Evolutionary conservation across 2,329 filamentous ascomycete genomes (phyloP).

Genomic region (Blastomyces percursus): DNA sequence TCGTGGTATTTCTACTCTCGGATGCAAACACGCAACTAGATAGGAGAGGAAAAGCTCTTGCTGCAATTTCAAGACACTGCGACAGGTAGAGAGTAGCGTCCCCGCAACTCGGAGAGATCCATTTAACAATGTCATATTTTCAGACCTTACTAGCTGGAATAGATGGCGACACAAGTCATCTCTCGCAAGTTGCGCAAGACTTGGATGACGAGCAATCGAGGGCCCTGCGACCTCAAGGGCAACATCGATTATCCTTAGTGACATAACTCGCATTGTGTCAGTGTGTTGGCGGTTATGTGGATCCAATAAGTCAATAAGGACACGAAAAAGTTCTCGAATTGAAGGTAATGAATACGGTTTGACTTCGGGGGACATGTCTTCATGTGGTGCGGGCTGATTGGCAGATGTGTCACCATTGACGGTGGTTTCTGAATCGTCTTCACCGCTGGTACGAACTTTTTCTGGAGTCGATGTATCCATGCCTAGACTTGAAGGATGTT

Average conservation of each 20-base stretch:
- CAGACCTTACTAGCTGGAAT: slow-evolving; percentile 90
- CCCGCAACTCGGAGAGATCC: slow-evolving; percentile 87
- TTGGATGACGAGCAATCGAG: slow-evolving; percentile 85
- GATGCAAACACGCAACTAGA: slow-evolving; percentile 84
- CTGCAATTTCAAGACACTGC: slow-evolving; percentile 82
- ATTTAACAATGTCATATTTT: slow-evolving; percentile 90
- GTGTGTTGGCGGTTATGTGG: slow-evolving; percentile 88
- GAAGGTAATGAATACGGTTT: slow-evolving; percentile 89
- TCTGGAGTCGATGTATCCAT: slow-evolving; percentile 26
- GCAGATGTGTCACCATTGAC: slow-evolving; percentile 25
- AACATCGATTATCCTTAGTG: slow-evolving; percentile 90
- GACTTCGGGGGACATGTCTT: slow-evolving; percentile 46
- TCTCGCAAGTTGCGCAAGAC: slow-evolving; percentile 74
- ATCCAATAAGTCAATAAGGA: slow-evolving; percentile 85
- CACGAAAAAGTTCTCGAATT: slow-evolving; percentile 85
- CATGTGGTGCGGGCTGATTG: slow-evolving; percentile 26
- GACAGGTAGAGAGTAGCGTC: slow-evolving; percentile 80
- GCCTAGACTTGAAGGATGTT: slow-evolving; percentile 35
- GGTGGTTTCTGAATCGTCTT: slow-evolving; percentile 24
- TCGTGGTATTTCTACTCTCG: slow-evolving; percentile 82
- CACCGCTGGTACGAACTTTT: slow-evolving; percentile 25
- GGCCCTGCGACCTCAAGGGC: slow-evolving; percentile 92
- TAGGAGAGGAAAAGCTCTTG: slow-evolving; percentile 95
- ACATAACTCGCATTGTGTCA: slow-evolving; percentile 95
- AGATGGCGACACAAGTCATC: slow-evolving; percentile 88